These are phyloP conservation scores for Cylindrodendrum hubeiense DNA, from an alignment of 2,329 filamentous ascomycete genomes.

Conservation along the genomic window DNA sequence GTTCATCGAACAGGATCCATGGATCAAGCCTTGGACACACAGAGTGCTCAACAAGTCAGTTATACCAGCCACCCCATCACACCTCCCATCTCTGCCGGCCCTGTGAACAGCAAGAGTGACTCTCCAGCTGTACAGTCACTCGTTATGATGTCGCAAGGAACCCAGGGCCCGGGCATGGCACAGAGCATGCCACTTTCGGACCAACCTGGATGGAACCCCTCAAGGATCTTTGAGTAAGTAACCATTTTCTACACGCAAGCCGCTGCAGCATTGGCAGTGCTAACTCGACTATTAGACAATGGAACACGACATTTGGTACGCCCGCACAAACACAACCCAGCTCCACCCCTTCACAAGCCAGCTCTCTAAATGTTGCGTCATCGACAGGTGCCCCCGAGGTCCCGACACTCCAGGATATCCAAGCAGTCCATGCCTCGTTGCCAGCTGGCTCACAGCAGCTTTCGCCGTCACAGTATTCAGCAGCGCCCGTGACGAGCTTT, in stretches of 20 bases:
- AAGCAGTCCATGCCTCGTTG: conserved; percentile 59
- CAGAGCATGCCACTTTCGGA: conserved; percentile 72
- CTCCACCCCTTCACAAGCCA: conserved; percentile 57
- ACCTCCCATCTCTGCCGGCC: conserved; percentile 81
- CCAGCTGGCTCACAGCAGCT: conserved; percentile 60
- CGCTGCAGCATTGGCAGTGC: not conserved
- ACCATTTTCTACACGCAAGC: no score
- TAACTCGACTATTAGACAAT: conserved; percentile 73
- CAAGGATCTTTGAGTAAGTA: conserved; percentile 89
- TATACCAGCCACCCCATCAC: conserved; percentile 80
- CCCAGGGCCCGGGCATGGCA: conserved; percentile 64
- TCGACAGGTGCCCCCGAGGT: conserved; percentile 68
- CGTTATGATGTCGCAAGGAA: conserved; percentile 75
- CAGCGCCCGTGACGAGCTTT: conserved; percentile 67
- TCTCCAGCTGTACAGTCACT: conserved; percentile 79
- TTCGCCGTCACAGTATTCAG: conserved; percentile 64
- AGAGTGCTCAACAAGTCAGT: conserved; percentile 72
- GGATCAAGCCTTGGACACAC: conserved; percentile 67
- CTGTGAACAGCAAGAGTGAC: conserved; percentile 82
- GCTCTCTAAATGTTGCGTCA: conserved; percentile 65
- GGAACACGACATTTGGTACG: conserved; percentile 94
- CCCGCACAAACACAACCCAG: conserved; percentile 54
- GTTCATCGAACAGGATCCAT: conserved; percentile 62
- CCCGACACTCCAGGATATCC: conserved; percentile 65
- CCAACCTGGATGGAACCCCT: conserved; percentile 82